Evolutionary conservation across 2,329 filamentous ascomycete species (phyloP), one percentile per base, ranked within the genome.

Genomic region (Lecanosticta acicola): DNA sequence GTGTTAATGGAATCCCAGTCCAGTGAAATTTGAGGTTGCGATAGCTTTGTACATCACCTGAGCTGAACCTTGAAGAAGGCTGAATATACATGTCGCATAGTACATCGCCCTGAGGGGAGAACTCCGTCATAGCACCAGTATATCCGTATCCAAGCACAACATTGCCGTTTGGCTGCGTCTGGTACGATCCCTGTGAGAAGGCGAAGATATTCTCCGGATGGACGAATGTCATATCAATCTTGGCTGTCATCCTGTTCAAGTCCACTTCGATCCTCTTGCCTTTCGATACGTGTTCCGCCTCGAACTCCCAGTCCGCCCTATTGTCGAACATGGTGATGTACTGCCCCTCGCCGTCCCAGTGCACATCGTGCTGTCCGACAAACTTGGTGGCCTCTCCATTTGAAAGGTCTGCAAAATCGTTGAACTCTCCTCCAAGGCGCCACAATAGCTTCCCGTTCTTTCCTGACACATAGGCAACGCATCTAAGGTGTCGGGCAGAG

Each of bases 121-220:
- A 55, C 44, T 72, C 69, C 3, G 67, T 66, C 3, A 65, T 60
- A 16, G 66, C 61, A 1, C 57, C 57, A 10, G 60, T 56, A 45
- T 65, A 59, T 3, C 78, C 77, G 72, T 76, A 81, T 47, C 76
- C 75, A n/a, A 81, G 69, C 13, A 81, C 58, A 4, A 74, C 71
- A 46, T 79, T 74, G 32, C 72, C 71, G 42, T 73, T 73, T 0
- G 72, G 68, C 0, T 80, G 67, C 1, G 74, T 58, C 51, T 81
- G 77, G 7, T 73, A 72, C 41, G 68, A 72, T 2, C 72, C 73
- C 49, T 76, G 72, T 0, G 74, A 75, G 32, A 68, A 70, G 32
- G 72, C 68, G 1, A 70, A 64, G 18, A 78, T 65, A 3, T 54
- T 50, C 21, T 48, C 41, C 1, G 58, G 48, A 36, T 61, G 51